A percentile compares a stretch with the other conserved stretches of the same genome.
These are phyloP conservation scores for Candolleomyces efflorescens DNA, from an alignment of 768 basidiomycete species.

Conservation along the genomic window DNA sequence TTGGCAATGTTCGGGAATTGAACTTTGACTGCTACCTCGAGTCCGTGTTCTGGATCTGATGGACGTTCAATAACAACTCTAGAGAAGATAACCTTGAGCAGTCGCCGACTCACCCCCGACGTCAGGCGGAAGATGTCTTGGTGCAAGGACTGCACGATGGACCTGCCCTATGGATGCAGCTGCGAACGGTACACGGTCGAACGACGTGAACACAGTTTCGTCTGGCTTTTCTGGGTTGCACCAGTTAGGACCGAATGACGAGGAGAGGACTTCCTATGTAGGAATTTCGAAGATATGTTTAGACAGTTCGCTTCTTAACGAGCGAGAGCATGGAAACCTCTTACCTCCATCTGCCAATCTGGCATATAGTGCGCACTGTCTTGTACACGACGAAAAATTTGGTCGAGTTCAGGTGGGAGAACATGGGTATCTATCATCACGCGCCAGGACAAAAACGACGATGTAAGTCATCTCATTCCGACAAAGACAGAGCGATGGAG, in stretches of 20 bases:
- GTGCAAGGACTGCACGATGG: conserved; percentile 65
- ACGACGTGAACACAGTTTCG: conserved; percentile 57
- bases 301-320: background rate
- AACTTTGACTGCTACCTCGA: conserved; percentile 64
- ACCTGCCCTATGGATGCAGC: conserved; percentile 98
- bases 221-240: conserved; percentile 5
- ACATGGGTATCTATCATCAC: conserved; percentile 88
- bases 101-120: conserved; percentile 25
- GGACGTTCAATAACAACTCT: background rate
- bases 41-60: background rate
- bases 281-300: background rate
- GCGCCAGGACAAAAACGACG: no score
- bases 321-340: conserved; percentile 4
- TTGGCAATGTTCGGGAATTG: conserved; percentile 92
- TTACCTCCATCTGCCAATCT: conserved; percentile 94
- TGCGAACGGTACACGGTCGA: conserved; percentile 86
- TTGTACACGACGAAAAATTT: conserved; percentile 86
- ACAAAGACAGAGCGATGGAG: background rate
- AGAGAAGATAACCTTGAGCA: background rate
- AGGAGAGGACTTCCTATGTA: conserved; percentile 59
- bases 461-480: background rate
- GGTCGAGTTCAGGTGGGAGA: conserved; percentile 82
- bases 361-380: conserved; percentile 99
- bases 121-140: conserved; percentile 50
- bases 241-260: conserved; percentile 80